Evolutionary conservation across 768 basidiomycete species (phyloP).

Genomic region (Termitomyces titanicus): DNA sequence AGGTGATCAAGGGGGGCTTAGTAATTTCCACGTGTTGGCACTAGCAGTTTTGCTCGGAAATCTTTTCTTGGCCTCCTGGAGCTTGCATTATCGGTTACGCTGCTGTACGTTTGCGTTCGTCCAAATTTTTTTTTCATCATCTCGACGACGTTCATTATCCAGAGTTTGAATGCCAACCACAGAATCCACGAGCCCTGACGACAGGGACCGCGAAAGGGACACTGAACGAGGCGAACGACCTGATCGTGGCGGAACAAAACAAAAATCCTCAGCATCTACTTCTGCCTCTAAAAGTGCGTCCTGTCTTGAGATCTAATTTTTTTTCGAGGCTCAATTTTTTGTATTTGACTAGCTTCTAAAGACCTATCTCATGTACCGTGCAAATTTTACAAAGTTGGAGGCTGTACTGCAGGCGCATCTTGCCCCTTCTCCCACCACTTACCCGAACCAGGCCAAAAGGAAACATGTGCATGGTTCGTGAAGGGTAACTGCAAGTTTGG

Average conservation of each 20-base stretch:
- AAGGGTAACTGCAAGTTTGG: slow-evolving; percentile 82
- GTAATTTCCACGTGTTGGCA: slow-evolving; percentile 34
- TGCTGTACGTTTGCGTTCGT: neutral
- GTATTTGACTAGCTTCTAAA: slow-evolving; percentile 43
- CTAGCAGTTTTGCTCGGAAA: slow-evolving; percentile 33
- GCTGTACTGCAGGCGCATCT: slow-evolving; percentile 88
- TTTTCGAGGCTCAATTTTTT: slow-evolving; percentile 19
- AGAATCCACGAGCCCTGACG: slow-evolving; percentile 18
- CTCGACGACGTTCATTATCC: slow-evolving; percentile 1
- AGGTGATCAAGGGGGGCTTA: slow-evolving; percentile 19
- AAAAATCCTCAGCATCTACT: slow-evolving; percentile 16
- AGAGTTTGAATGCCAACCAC: slow-evolving; percentile 16
- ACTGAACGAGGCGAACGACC: slow-evolving; percentile 15
- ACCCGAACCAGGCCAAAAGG: slow-evolving; percentile 76
- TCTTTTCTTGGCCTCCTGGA: slow-evolving; percentile 28
- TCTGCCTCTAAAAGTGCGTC: slow-evolving; percentile 20
- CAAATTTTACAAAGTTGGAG: slow-evolving; percentile 94
- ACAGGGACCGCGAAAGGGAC: slow-evolving; percentile 20
- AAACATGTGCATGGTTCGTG: slow-evolving; percentile 85
- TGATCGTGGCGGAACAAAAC: slow-evolving; percentile 16
- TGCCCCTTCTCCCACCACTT: slow-evolving; percentile 92
- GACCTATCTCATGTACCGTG: slow-evolving; percentile 96
- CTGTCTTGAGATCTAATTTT: slow-evolving; percentile 3
- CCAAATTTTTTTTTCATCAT: neutral
- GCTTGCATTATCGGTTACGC: slow-evolving; percentile 4